A percentile compares a stretch with the other conserved stretches of the same genome.
phyloP scores from a whole-genome alignment of 495 filamentous ascomycete genomes.

The Neurospora tetraspora region DNA sequence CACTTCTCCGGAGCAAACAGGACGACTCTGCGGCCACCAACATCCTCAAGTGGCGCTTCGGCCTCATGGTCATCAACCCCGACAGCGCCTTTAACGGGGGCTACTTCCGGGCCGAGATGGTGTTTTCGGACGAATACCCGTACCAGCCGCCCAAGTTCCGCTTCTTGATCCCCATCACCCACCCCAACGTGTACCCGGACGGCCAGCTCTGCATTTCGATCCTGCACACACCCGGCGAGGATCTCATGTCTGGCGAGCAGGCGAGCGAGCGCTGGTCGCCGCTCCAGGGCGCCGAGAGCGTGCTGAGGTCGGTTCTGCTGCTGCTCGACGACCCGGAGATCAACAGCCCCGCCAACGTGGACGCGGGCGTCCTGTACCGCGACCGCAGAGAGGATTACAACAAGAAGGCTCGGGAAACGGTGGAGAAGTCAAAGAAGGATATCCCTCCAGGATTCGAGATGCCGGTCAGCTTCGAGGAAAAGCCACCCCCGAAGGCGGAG shows the following conservation, averaged over 20 bases:
- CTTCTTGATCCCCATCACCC: slow-evolving; percentile 68
- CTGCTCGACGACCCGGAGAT: slow-evolving; percentile 91
- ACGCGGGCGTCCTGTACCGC: slow-evolving; percentile 78
- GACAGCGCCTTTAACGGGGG: slow-evolving; percentile 87
- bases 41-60: slow-evolving; percentile 78
- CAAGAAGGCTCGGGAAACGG: slow-evolving; percentile 53
- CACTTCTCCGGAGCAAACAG: slow-evolving; percentile 30
- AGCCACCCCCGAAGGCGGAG: slow-evolving; percentile 53
- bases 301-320: slow-evolving; percentile 85
- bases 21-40: slow-evolving; percentile 51
- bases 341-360: slow-evolving; percentile 88
- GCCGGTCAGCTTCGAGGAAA: slow-evolving; percentile 57
- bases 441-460: slow-evolving; percentile 77
- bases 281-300: slow-evolving; percentile 84
- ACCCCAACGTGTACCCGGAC: slow-evolving; percentile 89
- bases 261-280: slow-evolving; percentile 89
- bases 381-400: slow-evolving; percentile 60
- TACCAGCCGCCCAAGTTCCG: slow-evolving; percentile 87
- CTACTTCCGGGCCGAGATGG: slow-evolving; percentile 85
- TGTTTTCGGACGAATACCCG: slow-evolving; percentile 82
- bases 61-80: slow-evolving; percentile 82
- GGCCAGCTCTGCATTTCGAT: slow-evolving; percentile 95
- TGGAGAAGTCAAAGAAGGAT: slow-evolving; percentile 62
- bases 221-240: slow-evolving; percentile 83
- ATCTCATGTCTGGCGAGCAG: slow-evolving; percentile 80